Evolutionary conservation across 768 basidiomycete species (phyloP).

Genomic region (Cystobasidium onofrii): DNA sequence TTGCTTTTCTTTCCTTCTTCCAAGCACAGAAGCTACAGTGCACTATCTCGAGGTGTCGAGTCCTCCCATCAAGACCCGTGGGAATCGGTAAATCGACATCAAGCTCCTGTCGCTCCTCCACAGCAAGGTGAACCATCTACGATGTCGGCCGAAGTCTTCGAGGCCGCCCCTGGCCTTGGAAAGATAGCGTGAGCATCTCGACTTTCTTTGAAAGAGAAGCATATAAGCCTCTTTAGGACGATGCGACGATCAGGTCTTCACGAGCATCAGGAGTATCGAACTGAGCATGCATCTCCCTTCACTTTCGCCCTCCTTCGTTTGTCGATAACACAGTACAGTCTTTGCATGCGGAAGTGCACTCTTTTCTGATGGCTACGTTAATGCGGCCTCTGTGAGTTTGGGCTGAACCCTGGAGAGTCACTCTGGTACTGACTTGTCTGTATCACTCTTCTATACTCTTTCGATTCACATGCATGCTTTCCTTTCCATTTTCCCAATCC

Average conservation of each 20-base stretch:
- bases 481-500: background rate
- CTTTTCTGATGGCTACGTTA: slow-evolving; percentile 30
- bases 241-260: too few species aligned
- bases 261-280: too few species aligned
- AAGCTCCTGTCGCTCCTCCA: background rate
- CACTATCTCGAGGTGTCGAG: too few species aligned
- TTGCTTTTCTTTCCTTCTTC: too few species aligned
- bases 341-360: slow-evolving; percentile 27
- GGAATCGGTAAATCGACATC: too few species aligned
- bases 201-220: background rate
- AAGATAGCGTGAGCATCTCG: slow-evolving; percentile 8
- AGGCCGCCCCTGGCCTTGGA: background rate
- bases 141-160: slow-evolving; percentile 1
- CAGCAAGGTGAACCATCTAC: background rate
- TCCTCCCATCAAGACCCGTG: too few species aligned
- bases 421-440: too few species aligned
- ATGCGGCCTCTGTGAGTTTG: slow-evolving; percentile 9
- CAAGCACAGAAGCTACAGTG: too few species aligned
- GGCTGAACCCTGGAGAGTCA: too few species aligned
- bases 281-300: background rate
- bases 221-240: too few species aligned
- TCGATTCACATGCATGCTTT: background rate
- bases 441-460: too few species aligned
- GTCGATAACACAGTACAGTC: slow-evolving; percentile 3
- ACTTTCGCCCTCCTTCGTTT: background rate